Evolutionary conservation across 2,329 filamentous ascomycete species (phyloP).

Genomic region (Thermothelomyces thermophilus): DNA sequence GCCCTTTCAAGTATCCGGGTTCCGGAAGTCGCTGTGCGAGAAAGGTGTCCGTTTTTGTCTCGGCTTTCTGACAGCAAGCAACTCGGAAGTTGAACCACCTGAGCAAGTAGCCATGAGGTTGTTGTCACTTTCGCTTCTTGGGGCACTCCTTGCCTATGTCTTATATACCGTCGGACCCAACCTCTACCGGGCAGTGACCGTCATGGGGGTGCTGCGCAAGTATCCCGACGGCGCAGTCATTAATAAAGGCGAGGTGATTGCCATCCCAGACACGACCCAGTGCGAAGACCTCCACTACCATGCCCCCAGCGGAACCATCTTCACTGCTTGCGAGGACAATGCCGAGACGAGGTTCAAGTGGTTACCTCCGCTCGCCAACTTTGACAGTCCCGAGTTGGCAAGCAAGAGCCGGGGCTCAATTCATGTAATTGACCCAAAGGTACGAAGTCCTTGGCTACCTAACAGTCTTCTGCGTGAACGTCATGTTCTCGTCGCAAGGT

Average conservation of each 20-base stretch:
- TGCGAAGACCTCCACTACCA: slow-evolving; percentile 58
- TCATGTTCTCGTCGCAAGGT: too few species aligned
- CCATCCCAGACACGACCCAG: slow-evolving; percentile 45
- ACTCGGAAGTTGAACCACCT: background rate
- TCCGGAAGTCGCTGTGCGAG: too few species aligned
- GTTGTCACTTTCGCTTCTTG: slow-evolving; percentile 16
- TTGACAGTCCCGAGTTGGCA: slow-evolving; percentile 35
- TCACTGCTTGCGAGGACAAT: slow-evolving; percentile 49
- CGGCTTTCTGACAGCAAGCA: too few species aligned
- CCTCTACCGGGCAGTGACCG: slow-evolving; percentile 12
- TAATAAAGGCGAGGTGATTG: slow-evolving; percentile 28
- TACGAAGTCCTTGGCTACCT: slow-evolving; percentile 25
- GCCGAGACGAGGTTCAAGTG: slow-evolving; percentile 38
- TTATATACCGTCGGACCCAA: slow-evolving; percentile 13
- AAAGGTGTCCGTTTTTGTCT: too few species aligned
- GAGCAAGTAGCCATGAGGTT: slow-evolving; percentile 13
- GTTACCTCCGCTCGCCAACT: slow-evolving; percentile 44
- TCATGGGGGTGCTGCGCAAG: slow-evolving; percentile 19
- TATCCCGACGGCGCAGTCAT: slow-evolving; percentile 9
- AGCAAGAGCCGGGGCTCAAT: slow-evolving; percentile 37
- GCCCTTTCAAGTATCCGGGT: too few species aligned
- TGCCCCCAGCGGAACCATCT: slow-evolving; percentile 40
- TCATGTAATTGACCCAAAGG: slow-evolving; percentile 48
- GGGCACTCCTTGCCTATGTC: slow-evolving; percentile 17
- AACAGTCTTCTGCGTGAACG: too few species aligned